Conservation (phyloP, 23 red algal genomes). For the Gracilaria vermiculophylla region DNA sequence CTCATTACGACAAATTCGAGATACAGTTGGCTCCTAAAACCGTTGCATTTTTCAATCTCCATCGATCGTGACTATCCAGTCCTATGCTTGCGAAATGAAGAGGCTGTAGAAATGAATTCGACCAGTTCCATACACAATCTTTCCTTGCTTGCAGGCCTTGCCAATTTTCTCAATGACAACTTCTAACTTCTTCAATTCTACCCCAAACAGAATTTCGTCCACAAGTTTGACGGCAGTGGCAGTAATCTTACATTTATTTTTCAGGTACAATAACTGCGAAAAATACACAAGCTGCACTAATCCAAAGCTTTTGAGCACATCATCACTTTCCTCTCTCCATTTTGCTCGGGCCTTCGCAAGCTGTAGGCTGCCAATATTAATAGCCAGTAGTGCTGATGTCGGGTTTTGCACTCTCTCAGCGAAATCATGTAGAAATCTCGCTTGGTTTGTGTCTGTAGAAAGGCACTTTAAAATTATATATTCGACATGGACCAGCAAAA, state of each 20-base stretch:
- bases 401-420: neutral
- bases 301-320: neutral
- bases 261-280: constrained; percentile 11
- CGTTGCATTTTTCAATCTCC: no score
- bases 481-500: neutral
- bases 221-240: constrained; percentile 26
- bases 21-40: no score
- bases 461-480: constrained; percentile 24
- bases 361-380: constrained; percentile 15
- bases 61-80: no score
- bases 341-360: constrained; percentile 32
- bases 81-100: no score
- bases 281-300: constrained; percentile 6
- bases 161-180: neutral
- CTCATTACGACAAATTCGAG: no score
- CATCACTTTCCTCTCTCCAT: constrained; percentile 12
- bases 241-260: neutral
- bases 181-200: neutral
- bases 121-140: constrained; percentile 11
- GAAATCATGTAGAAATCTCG: constrained; percentile 39
- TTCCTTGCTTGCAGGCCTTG: neutral
- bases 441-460: constrained; percentile 29
- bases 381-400: constrained; percentile 15
- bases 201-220: constrained; percentile 35
- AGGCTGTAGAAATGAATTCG: no score